phyloP scores from a whole-genome alignment of 352 stramenopile genomes.

The Phytophthora hybrid region DNA sequence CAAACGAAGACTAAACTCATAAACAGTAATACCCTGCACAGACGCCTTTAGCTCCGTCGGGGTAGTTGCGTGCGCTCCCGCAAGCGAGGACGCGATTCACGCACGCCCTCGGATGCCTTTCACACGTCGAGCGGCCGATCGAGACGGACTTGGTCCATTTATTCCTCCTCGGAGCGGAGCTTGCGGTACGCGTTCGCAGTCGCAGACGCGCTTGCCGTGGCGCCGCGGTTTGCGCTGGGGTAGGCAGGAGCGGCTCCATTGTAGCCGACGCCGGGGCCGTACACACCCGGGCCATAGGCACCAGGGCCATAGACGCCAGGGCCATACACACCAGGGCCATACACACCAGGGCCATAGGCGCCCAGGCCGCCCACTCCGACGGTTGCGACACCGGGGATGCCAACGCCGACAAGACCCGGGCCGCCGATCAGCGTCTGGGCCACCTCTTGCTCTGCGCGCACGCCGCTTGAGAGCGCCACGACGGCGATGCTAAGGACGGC shows the following conservation, averaged over 20 bases:
- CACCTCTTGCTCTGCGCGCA: slow-evolving; percentile 1
- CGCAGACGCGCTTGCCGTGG: neutral
- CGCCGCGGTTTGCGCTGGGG: neutral
- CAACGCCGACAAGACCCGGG: slow-evolving; percentile 7
- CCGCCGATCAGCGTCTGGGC: slow-evolving; percentile 1
- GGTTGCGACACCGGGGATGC: neutral
- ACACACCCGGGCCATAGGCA: neutral
- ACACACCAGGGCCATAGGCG: neutral
- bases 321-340: neutral
- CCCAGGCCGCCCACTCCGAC: neutral
- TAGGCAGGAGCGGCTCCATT: neutral
- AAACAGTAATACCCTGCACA: neutral
- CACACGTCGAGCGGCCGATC: too few relatives aligned
- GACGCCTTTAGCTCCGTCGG: too few relatives aligned
- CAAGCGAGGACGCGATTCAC: too few relatives aligned
- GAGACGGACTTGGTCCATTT: too few relatives aligned
- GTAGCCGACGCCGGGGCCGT: neutral
- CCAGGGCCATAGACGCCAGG: neutral
- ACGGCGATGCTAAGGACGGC: slow-evolving; percentile 5
- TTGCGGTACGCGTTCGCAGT: neutral
- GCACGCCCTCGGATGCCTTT: too few relatives aligned
- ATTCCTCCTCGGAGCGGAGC: too few relatives aligned
- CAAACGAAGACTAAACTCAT: neutral
- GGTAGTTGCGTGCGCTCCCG: too few relatives aligned
- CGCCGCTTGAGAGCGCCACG: slow-evolving; percentile 2